Evolutionary conservation across 495 filamentous ascomycete species (phyloP), one percentile per base, ranked within the genome.

Genomic region (Sphaerosporella brunnea): DNA sequence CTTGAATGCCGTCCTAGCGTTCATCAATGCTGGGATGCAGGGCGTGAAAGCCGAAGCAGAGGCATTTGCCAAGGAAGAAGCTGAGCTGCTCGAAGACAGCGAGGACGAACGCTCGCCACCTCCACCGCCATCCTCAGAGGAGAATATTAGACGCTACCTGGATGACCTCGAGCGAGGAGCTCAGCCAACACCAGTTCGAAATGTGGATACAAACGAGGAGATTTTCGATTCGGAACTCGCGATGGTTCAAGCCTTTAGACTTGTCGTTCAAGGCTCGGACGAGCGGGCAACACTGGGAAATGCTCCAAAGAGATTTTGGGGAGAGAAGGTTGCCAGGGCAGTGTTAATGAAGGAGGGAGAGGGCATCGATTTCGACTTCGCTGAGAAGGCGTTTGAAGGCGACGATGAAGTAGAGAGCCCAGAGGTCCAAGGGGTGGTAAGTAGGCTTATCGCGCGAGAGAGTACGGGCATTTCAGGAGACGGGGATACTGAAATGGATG

Each of bases 301-400:
- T 32, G 65, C 67, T 4, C 66, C 71, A 9, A 63, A 58, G 16
- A 62, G 66, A 13, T 79, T 77, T 53, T 83, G 79, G 79, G 68
- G 66, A 8, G 53, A 58, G 20, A 72, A 71, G 35, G 74, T 82
- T 4, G 76, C 68, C 3, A 65, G 79, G 36, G 72, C 75, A 0
- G 48, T 83, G 2, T 54, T 84, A 40, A 69, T 79, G 70, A 72
- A 71, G 44, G 71, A 71, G n/a, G 72, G 68, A 0, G 68, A 69
- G 42, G 68, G 66, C 4, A 62, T 82, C 37, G 69, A 73, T 30
- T 79, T 71, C 61, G 61, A 60, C 8, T 74, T 70, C 51, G 70
- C 75, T 40, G 75, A 80, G 54, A 65, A 65, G 11, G 77, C 77
- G 2, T 83, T 82, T 44, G 52, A 15, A 9, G 46, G 28, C 13